Base-by-base conservation (phyloP, 257 asterid species). In the Lantana camara region DNA sequence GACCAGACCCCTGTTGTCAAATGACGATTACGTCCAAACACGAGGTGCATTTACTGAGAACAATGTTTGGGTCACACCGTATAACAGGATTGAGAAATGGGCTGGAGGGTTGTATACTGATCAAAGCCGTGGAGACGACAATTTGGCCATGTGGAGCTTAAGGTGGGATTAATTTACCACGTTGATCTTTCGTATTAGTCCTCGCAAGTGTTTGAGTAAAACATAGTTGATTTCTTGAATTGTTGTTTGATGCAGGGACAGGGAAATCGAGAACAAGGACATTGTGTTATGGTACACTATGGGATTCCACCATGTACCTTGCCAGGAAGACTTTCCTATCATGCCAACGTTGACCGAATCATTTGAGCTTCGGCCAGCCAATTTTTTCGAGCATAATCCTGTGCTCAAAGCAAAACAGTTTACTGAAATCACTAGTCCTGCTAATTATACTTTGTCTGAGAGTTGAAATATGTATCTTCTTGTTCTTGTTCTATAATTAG, bases 381-480 rank as follows among this genome's bases (percentile, higher is more conserved):
- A 84, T 64, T 89, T 86, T 67, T 89, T 89, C 41, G 89, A 82
- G 69, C 82, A 71, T 41, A 84, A 89, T 73, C 95, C 95, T 3
- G 60, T 64, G 59, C 79, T 80, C 62, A 73, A 58, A 20, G 66
- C n/a, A 21, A 57, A 64, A 40, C 67, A 66, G 11, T 42, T 35
- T 0, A 22, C 15, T 19, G 34, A 60, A 32, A 75, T 60, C 34
- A 66, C 15, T 13, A 52, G 19, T 37, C 58, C 27, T 16, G 46
- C 42, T 51, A 61, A 40, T 17, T 54, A 29, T 7, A 15, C 5
- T 21, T 17, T 45, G 10, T 9, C 12, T 50, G 4, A 6, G 13
- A 22, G 9, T 21, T 8, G 12, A 0, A n/a, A n/a, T n/a, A n/a
- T 42, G 0, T 42, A 35, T 1, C 40, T 35, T 9, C 4, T 35